Evolutionary conservation across 129 eudicot genomes (phyloP).

Genomic region (Artemisia tridentata): DNA sequence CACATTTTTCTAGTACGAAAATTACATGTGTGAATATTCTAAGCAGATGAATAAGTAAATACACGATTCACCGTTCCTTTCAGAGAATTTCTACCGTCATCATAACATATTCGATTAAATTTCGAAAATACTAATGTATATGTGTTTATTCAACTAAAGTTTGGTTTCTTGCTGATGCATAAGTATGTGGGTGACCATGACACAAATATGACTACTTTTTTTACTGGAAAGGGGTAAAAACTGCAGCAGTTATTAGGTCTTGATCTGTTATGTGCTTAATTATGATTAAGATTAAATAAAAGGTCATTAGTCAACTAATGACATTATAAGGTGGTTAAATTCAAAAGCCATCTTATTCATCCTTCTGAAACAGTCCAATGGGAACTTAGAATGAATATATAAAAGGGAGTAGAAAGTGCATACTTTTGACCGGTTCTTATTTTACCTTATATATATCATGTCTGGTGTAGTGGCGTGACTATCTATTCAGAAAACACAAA

Average conservation of each 20-base stretch:
- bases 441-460: background rate
- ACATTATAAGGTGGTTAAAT: conserved; percentile 7
- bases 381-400: conserved; percentile 7
- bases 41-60: too few relatives aligned
- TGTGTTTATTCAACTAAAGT: background rate
- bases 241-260: background rate
- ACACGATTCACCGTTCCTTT: background rate
- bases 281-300: conserved; percentile 5
- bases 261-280: background rate
- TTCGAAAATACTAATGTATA: background rate
- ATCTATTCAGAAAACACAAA: background rate
- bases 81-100: background rate
- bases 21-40: background rate
- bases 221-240: conserved; percentile 3
- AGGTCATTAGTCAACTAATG: conserved; percentile 13
- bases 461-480: background rate
- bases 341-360: background rate
- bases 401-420: conserved; percentile 7
- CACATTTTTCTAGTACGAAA: background rate
- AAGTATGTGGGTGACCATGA: background rate
- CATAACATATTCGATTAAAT: background rate
- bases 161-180: conserved; percentile 3
- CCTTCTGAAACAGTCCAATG: conserved; percentile 14
- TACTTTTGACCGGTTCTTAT: conserved; percentile 10
- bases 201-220: background rate